Conservation (phyloP, 768 basidiomycete species). For the Xerocomellus chrysenteron region DNA sequence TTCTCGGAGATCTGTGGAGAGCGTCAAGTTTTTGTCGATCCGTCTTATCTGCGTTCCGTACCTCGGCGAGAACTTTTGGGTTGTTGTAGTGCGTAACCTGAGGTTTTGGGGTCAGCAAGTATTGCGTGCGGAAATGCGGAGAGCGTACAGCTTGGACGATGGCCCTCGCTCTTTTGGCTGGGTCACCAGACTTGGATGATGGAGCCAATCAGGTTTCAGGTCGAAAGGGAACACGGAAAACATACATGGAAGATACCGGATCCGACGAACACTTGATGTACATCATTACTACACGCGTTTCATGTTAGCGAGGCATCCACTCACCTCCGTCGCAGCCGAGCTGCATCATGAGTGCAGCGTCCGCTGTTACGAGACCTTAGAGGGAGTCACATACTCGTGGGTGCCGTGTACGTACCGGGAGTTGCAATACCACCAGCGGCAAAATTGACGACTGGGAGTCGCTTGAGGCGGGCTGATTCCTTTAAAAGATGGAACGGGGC, state of each 20-base stretch:
- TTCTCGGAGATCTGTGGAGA: conserved; percentile 66
- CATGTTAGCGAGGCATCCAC: conserved; percentile 22
- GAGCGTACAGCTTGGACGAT: conserved; percentile 89
- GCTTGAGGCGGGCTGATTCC: conserved; percentile 91
- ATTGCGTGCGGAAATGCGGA: conserved; percentile 1
- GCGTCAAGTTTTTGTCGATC: neutral
- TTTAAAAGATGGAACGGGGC: conserved; percentile 95
- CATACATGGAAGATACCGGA: conserved; percentile 94
- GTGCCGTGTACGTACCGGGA: conserved; percentile 56
- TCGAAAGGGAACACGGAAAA: conserved; percentile 7
- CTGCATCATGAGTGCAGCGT: conserved; percentile 99
- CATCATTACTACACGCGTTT: neutral
- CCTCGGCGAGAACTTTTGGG: conserved; percentile 86
- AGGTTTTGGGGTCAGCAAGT: conserved; percentile 4
- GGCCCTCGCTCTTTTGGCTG: conserved; percentile 89
- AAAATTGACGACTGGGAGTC: conserved; percentile 94
- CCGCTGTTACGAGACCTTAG: conserved; percentile 47
- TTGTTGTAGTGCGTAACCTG: conserved; percentile 95
- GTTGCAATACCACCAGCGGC: conserved; percentile 94
- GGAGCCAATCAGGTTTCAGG: neutral
- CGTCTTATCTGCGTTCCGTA: conserved; percentile 28
- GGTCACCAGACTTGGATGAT: conserved; percentile 73
- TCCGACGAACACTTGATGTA: conserved; percentile 83
- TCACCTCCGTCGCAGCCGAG: conserved; percentile 93
- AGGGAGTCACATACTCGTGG: neutral